A percentile compares a stretch with the other conserved stretches of the same genome.
phyloP scores from a whole-genome alignment of 2,329 filamentous ascomycete genomes.

The Ceratocystis diversiconidia region DNA sequence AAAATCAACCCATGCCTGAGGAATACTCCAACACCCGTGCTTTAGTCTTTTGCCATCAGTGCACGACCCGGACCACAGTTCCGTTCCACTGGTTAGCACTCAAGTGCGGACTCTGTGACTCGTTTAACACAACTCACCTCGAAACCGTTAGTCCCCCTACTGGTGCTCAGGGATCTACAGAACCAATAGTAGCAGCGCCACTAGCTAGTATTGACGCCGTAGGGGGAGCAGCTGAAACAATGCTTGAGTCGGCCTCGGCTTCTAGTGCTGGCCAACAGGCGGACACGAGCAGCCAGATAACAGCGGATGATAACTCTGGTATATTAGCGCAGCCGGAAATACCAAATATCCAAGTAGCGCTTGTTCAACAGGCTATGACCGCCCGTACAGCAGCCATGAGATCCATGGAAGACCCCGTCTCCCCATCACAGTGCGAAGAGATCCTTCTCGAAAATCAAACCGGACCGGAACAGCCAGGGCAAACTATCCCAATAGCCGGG shows the following conservation, averaged over 20 bases:
- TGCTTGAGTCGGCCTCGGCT: background rate
- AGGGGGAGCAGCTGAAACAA: background rate
- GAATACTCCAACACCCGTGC: constrained; percentile 70
- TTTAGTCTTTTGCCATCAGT: constrained; percentile 87
- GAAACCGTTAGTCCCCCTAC: constrained; percentile 13
- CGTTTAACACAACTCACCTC: constrained; percentile 47
- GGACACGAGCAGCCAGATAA: background rate
- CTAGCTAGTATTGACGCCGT: background rate
- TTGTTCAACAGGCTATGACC: constrained; percentile 21
- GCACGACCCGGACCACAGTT: constrained; percentile 71
- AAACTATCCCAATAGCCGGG: background rate
- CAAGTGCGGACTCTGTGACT: constrained; percentile 64
- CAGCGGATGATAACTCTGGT: background rate
- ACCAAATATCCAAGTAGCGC: constrained; percentile 21
- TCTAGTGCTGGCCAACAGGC: background rate
- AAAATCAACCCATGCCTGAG: constrained; percentile 78
- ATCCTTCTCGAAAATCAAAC: background rate
- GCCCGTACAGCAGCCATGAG: constrained; percentile 10
- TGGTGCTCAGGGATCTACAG: background rate
- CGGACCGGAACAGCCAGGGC: background rate
- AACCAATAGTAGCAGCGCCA: background rate
- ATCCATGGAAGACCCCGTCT: background rate
- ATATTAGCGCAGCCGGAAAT: background rate
- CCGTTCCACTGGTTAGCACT: constrained; percentile 89
- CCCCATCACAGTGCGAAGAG: background rate